A percentile compares a stretch with the other conserved stretches of the same genome.
phyloP scores from a whole-genome alignment of 78 protist species.

The Polysphondylium violaceum region DNA sequence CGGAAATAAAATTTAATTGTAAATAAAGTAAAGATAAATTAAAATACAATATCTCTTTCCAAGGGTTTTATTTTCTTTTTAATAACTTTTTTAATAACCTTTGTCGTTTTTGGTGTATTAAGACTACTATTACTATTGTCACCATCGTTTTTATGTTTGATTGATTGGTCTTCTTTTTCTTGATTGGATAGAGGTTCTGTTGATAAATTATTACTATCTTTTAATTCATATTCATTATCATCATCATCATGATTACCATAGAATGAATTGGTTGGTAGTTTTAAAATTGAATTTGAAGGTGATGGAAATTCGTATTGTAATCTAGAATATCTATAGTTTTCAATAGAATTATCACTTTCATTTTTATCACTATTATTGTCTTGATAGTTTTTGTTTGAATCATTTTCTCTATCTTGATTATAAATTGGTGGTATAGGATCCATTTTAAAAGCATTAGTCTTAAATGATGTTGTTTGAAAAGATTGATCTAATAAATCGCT shows the following conservation, averaged over 20 bases:
- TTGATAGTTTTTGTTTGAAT: too few relatives aligned
- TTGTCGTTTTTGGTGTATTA: neutral
- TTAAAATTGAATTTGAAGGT: conserved; percentile 1
- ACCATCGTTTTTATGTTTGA: neutral
- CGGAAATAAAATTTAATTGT: too few relatives aligned
- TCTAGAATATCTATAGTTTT: neutral
- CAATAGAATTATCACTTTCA: neutral
- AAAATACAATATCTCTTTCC: conserved; percentile 34
- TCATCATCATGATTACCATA: neutral
- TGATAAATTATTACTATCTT: neutral
- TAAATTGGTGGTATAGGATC: too few relatives aligned
- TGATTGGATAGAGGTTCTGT: neutral
- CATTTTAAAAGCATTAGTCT: conserved; percentile 9
- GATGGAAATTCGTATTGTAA: conserved; percentile 40
- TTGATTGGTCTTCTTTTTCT: neutral
- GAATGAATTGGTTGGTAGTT: neutral
- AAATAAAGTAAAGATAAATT: too few relatives aligned
- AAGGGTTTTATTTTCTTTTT: neutral
- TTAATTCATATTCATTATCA: neutral
- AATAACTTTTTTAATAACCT: neutral
- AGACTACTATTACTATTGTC: neutral
- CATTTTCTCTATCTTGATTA: too few relatives aligned
- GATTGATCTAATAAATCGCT: conserved; percentile 16
- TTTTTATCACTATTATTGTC: neutral
- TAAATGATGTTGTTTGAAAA: neutral